These are phyloP conservation scores for Chlorella sp. DNA, from an alignment of 139 green algal genomes.

Conservation along the genomic window DNA sequence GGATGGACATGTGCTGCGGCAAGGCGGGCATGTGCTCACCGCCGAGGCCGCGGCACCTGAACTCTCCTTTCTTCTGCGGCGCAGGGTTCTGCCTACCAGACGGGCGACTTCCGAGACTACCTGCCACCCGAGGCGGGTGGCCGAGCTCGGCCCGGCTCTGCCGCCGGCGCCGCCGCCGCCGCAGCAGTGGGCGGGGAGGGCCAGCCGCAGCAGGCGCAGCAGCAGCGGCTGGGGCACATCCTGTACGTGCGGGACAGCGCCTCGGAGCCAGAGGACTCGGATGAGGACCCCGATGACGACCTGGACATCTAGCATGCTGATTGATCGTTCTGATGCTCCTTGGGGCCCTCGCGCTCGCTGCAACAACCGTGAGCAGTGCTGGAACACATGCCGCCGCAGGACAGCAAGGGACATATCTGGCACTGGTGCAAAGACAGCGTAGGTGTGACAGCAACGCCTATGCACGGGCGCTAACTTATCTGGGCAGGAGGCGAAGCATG, in stretches of 20 bases:
- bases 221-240: constrained; percentile 73
- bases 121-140: constrained; percentile 69
- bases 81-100: constrained; percentile 25
- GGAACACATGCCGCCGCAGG: too few relatives aligned
- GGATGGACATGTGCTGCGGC: too few relatives aligned
- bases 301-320: constrained; percentile 66
- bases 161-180: not conserved
- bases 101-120: constrained; percentile 66
- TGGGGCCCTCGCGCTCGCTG: too few relatives aligned
- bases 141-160: not conserved
- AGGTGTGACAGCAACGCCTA: too few relatives aligned
- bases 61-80: not conserved
- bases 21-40: too few relatives aligned
- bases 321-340: too few relatives aligned
- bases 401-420: too few relatives aligned
- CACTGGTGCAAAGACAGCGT: too few relatives aligned
- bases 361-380: too few relatives aligned
- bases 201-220: not conserved
- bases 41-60: not conserved
- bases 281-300: constrained; percentile 87
- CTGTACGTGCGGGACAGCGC: constrained; percentile 79
- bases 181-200: not conserved
- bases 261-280: constrained; percentile 70
- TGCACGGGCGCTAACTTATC: too few relatives aligned
- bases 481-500: too few relatives aligned